phyloP scores from a whole-genome alignment of 2,329 filamentous ascomycete genomes.

The Sporothrix sp. region DNA sequence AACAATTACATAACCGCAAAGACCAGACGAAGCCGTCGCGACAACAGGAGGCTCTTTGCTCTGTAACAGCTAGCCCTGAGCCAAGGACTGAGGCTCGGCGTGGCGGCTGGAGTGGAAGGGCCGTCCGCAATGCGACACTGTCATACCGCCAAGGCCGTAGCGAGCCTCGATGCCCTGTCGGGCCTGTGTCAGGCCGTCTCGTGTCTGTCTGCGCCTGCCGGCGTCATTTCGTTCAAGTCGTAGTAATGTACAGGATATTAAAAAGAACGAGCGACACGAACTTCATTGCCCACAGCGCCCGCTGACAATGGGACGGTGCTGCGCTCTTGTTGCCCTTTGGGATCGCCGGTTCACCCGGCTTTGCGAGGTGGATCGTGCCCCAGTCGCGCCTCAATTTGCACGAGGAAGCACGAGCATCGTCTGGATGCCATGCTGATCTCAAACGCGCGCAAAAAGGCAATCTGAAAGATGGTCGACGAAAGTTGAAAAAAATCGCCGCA shows the following conservation, averaged over 20 bases:
- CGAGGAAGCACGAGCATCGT: neutral
- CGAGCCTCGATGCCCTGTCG: conserved; percentile 6
- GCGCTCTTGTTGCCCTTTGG: neutral
- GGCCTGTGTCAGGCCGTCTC: conserved; percentile 14
- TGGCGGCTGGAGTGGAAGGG: neutral
- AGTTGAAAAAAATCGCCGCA: too few species aligned
- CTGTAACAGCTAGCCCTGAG: neutral
- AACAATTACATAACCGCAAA: neutral
- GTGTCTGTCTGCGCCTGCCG: neutral
- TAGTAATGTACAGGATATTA: too few species aligned
- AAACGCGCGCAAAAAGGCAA: neutral
- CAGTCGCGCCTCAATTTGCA: neutral
- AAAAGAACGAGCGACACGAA: too few species aligned
- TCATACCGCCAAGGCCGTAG: conserved; percentile 15
- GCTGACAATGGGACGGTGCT: neutral
- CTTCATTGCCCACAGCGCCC: too few species aligned
- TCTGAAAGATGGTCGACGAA: too few species aligned
- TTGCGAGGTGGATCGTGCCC: too few species aligned
- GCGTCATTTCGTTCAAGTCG: too few species aligned
- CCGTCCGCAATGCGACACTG: conserved; percentile 3
- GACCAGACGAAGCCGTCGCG: conserved; percentile 1
- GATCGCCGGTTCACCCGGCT: neutral
- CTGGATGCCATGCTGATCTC: conserved; percentile 5
- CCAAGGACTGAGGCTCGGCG: neutral
- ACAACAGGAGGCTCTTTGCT: neutral